A percentile compares a stretch with the other conserved stretches of the same genome.
phyloP scores from a whole-genome alignment of 2,329 filamentous ascomycete genomes.

The Pseudogymnoascus sp. region DNA sequence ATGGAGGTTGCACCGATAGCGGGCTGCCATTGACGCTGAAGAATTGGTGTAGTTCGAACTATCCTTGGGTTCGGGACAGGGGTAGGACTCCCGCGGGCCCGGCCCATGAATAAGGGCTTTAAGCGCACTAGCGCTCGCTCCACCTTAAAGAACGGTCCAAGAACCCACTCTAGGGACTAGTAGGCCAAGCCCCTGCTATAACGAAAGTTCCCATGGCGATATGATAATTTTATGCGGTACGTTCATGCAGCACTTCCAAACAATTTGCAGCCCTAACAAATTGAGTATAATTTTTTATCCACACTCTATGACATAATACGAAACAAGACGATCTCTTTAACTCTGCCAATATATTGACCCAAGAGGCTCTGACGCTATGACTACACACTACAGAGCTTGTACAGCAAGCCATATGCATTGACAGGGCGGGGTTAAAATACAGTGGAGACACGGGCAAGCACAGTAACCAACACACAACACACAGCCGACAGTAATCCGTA shows the following conservation, averaged over 20 bases:
- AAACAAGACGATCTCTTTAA: background rate
- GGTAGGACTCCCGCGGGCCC: background rate
- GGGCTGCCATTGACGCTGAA: constrained; percentile 32
- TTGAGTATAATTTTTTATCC: background rate
- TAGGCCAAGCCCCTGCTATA: background rate
- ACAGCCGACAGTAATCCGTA: background rate
- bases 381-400: background rate
- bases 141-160: background rate
- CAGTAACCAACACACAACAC: background rate
- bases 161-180: background rate
- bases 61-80: background rate
- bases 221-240: background rate
- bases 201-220: background rate
- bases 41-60: constrained; percentile 14
- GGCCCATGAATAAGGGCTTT: background rate
- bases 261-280: background rate
- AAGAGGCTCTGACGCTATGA: background rate
- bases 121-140: background rate
- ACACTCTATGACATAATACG: background rate
- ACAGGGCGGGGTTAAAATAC: background rate
- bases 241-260: background rate
- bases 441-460: background rate
- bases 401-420: background rate
- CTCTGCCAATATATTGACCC: background rate
- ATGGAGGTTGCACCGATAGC: constrained; percentile 27